Base-by-base conservation (phyloP, 2,329 filamentous ascomycete species). In the Phoma herbarum region DNA sequence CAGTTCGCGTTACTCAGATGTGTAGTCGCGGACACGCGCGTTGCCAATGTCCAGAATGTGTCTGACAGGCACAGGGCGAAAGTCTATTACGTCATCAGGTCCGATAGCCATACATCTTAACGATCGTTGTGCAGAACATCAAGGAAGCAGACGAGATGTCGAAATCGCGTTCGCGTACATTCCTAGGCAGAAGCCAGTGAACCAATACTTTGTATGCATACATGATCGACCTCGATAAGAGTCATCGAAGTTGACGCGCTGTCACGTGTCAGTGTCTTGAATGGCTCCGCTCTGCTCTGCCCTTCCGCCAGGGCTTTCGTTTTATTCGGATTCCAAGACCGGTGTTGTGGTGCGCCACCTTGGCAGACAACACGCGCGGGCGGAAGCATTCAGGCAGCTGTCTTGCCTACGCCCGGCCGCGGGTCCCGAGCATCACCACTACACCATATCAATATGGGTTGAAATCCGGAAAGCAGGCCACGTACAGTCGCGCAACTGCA, bases 31-130 rank as follows among this genome's bases (percentile, higher is more conserved):
- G 14, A 28, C 47, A 43, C 28, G 22, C 28, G 22, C 43, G 18
- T 25, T 41, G 22, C 45, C 31, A 16, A 26, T 33, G 25, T 22
- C 20, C 29, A 26, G 26, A 37, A 25, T 20, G 35, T 31, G 20
- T 18, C 18, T 20, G 23, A 10, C 22, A 49, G 16, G 44, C 28
- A 11, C 29, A n/a, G 25, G 14, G 29, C 20, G 20, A 12, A 35
- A 50, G 33, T 53, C 50, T 2, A 46, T 22, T 54, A 54, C 56
- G 50, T 59, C 56, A 59, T 54, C 50, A 59, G 20, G 14, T 41
- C 26, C n/a, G 31, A 33, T 41, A 31, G 28, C 10, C 10, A 11
- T 28, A 29, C 31, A 10, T 10, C 23, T 37, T 12, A 41, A 39
- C 29, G 31, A 50, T 50, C 25, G n/a, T 22, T 45, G 51, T 25